These are phyloP conservation scores for Rutstroemia sydowiana DNA, from an alignment of 2,329 filamentous ascomycete genomes.

Conservation along the genomic window DNA sequence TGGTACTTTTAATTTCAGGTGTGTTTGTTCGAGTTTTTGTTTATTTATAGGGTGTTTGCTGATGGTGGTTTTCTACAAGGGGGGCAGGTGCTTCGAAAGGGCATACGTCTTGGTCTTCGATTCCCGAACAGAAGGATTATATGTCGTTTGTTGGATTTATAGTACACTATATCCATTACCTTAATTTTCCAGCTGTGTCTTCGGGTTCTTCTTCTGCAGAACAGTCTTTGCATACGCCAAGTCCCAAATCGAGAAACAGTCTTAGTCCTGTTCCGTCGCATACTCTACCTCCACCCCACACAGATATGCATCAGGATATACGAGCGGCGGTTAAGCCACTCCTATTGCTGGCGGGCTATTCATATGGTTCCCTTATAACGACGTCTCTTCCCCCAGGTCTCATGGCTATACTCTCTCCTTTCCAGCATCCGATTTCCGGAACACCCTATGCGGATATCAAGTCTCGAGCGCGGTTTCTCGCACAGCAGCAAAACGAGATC, in stretches of 20 bases:
- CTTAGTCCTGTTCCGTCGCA: conserved; percentile 24
- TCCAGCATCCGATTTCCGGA: conserved; percentile 50
- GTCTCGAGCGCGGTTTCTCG: conserved; percentile 60
- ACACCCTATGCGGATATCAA: conserved; percentile 62
- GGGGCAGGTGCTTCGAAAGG: conserved; percentile 70
- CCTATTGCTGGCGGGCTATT: conserved; percentile 71
- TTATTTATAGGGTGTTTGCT: not conserved
- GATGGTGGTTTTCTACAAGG: conserved; percentile 37
- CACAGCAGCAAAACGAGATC: conserved; percentile 47
- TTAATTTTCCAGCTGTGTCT: conserved; percentile 11
- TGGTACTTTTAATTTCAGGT: conserved; percentile 90
- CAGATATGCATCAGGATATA: not conserved
- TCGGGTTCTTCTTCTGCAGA: conserved; percentile 4
- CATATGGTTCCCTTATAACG: conserved; percentile 81
- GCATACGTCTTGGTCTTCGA: conserved; percentile 79
- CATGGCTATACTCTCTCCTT: conserved; percentile 36
- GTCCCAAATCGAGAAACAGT: conserved; percentile 10
- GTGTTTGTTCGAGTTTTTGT: conserved; percentile 13
- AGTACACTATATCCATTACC: conserved; percentile 59
- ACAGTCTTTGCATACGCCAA: conserved; percentile 10
- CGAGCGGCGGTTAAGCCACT: conserved; percentile 19
- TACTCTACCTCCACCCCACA: conserved; percentile 12
- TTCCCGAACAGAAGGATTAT: conserved; percentile 76
- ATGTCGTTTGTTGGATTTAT: conserved; percentile 75
- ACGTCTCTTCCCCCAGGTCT: conserved; percentile 57